Evolutionary conservation across 768 basidiomycete genomes (phyloP), one percentile per base, ranked within the genome.

Genomic region (Mycena epipterygia): DNA sequence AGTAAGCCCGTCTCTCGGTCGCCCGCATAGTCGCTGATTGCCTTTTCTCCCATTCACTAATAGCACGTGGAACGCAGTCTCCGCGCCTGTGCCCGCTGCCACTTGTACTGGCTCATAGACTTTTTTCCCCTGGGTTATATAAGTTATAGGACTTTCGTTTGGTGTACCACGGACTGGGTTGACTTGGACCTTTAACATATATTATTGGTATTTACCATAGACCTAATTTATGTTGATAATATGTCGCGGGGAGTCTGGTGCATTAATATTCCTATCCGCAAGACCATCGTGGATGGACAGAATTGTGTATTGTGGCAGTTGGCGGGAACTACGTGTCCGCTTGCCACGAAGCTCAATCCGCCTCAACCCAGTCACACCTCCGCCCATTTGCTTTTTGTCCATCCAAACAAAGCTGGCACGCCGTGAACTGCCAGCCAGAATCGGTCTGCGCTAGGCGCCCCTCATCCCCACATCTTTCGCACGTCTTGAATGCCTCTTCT

Each of bases 31-130:
- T 48, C 62, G 56, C 57, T 61, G 9, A 49, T 33, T 32, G 11
- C 27, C 17, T 55, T 23, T 39, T 65, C n/a, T 44, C 35, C 49
- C 61, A n/a, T 64, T 23, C 21, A 9, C 60, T 65, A 72, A 25
- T 70, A 88, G 86, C 73, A 83, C 89, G 53, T 94, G 91, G 89
- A 82, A 88, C 73, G 90, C 89, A 25, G 86, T 86, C 25, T 81
- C 80, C 64, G 86, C 83, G 21, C 52, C 85, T 48, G 77, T 91
- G 68, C 88, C 88, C 32, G 78, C 84, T 35, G 79, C 85, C 27
- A 77, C 83, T 27, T 89, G 89, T 74, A 75, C 77, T 53, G 80
- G 82, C n/a, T n/a, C n/a, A 35, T 70, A 32, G 39, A 30, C 9
- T 9, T 32, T 53, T 27, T 21, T 27, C 30, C 25, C 37, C 21